Conservation (phyloP, 306 rosid genomes). For the Vicia sativa region DNA sequence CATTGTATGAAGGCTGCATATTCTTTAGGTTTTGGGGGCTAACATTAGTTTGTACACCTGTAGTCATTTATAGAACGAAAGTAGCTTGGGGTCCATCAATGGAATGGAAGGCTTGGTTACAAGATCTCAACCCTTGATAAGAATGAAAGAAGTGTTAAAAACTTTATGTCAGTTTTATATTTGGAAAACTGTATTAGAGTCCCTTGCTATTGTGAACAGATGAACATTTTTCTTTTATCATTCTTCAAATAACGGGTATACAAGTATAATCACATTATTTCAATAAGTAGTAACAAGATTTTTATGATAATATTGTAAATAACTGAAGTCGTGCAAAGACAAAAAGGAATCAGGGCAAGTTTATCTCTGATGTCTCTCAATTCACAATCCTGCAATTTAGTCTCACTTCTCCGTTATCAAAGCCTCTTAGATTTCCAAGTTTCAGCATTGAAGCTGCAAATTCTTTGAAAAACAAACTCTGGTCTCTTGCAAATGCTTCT, state of each 20-base stretch:
- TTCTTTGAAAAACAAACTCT: conserved; percentile 59
- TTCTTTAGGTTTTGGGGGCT: conserved; percentile 20
- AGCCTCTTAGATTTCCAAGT: conserved; percentile 61
- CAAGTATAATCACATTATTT: conserved; percentile 36
- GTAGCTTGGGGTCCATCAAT: not conserved
- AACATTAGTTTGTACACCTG: conserved; percentile 11
- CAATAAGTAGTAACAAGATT: conserved; percentile 25
- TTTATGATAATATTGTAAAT: conserved; percentile 22
- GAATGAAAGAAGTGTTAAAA: conserved; percentile 4
- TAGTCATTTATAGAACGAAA: conserved; percentile 5
- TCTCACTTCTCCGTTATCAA: conserved; percentile 65
- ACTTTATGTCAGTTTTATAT: not conserved
- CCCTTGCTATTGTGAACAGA: conserved; percentile 1
- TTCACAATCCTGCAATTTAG: conserved; percentile 57
- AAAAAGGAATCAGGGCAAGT: conserved; percentile 16
- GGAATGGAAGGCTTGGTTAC: conserved; percentile 3
- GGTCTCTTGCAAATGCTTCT: conserved; percentile 67
- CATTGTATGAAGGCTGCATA: conserved; percentile 8
- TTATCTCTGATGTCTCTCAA: conserved; percentile 33
- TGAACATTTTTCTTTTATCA: conserved; percentile 15
- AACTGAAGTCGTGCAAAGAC: conserved; percentile 28
- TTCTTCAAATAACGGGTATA: conserved; percentile 21
- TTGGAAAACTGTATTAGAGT: conserved; percentile 6
- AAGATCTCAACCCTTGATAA: conserved; percentile 6
- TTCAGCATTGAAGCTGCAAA: conserved; percentile 75